Evolutionary conservation across 768 basidiomycete species (phyloP).

Genomic region (Panus rudis): DNA sequence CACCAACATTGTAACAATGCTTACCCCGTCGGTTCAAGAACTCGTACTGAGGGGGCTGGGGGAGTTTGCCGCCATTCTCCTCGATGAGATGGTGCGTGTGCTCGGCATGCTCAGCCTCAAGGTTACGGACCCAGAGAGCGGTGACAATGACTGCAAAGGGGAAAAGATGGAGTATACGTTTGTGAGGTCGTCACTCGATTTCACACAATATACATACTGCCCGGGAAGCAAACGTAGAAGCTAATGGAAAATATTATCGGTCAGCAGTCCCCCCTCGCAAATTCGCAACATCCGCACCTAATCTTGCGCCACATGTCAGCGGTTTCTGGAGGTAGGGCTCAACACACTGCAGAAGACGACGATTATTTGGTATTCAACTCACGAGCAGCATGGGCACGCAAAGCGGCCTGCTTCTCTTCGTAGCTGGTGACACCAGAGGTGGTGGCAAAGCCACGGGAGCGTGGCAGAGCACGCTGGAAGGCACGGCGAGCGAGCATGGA

Average conservation of each 20-base stretch:
- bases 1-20: constrained; percentile 1
- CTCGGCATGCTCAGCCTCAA: constrained; percentile 58
- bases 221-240: constrained; percentile 69
- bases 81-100: constrained; percentile 65
- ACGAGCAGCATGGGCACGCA: constrained; percentile 19
- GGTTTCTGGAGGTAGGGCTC: constrained; percentile 59
- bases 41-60: constrained; percentile 64
- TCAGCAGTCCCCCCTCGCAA: constrained; percentile 3
- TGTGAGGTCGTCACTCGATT: neutral
- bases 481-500: constrained; percentile 41
- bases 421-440: constrained; percentile 19
- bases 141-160: constrained; percentile 17
- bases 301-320: constrained; percentile 83
- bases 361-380: constrained; percentile 4
- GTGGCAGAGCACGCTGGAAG: constrained; percentile 35
- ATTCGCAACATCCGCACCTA: constrained; percentile 43
- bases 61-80: constrained; percentile 67
- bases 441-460: constrained; percentile 22
- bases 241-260: constrained; percentile 30
- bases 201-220: constrained; percentile 41
- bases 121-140: constrained; percentile 41
- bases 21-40: constrained; percentile 63
- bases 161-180: neutral
- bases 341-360: neutral
- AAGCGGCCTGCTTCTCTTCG: constrained; percentile 16